A percentile compares a stretch with the other conserved stretches of the same genome.
Evolutionary conservation across 2,329 filamentous ascomycete species (phyloP).

Genomic region (Colletotrichum sp.): DNA sequence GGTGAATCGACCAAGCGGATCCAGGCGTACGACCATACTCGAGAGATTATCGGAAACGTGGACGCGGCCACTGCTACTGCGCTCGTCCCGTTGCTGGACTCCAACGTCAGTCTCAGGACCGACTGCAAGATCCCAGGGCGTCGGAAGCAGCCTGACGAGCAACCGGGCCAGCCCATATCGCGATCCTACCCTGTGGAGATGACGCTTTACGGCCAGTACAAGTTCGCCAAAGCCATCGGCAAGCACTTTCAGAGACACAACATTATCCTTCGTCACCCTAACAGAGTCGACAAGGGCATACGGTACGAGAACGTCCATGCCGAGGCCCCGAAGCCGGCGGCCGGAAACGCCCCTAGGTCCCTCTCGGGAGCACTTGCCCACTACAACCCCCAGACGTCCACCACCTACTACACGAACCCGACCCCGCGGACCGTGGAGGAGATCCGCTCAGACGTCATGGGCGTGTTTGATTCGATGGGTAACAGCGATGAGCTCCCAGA

Average conservation of each 20-base stretch:
- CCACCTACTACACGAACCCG: slow-evolving; percentile 27
- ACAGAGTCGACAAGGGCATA: slow-evolving; percentile 65
- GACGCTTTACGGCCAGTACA: slow-evolving; percentile 80
- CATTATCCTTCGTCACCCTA: slow-evolving; percentile 63
- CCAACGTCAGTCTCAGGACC: slow-evolving; percentile 68
- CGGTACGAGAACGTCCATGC: slow-evolving; percentile 80
- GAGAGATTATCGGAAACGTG: slow-evolving; percentile 76
- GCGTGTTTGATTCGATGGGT: slow-evolving; percentile 85
- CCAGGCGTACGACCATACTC: slow-evolving; percentile 74
- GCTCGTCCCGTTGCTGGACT: slow-evolving; percentile 77
- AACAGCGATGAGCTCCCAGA: slow-evolving; percentile 78
- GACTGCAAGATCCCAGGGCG: slow-evolving; percentile 74
- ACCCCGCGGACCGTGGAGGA: slow-evolving; percentile 78
- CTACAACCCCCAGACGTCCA: slow-evolving; percentile 12
- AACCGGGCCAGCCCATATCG: slow-evolving; percentile 66
- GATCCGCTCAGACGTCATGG: slow-evolving; percentile 81
- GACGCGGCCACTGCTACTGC: slow-evolving; percentile 71
- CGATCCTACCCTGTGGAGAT: slow-evolving; percentile 69
- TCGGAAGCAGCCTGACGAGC: slow-evolving; percentile 67
- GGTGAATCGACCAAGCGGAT: slow-evolving; percentile 66
- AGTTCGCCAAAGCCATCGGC: slow-evolving; percentile 69
- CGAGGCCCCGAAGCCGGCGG: slow-evolving; percentile 43
- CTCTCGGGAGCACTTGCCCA: slow-evolving; percentile 14
- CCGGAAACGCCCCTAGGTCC: slow-evolving; percentile 34
- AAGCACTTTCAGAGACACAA: slow-evolving; percentile 69